Percentiles rank a stretch among this genome's conserved stretches.
phyloP scores from a whole-genome alignment of 2,329 filamentous ascomycete genomes.

The Fusarium staphyleae region DNA sequence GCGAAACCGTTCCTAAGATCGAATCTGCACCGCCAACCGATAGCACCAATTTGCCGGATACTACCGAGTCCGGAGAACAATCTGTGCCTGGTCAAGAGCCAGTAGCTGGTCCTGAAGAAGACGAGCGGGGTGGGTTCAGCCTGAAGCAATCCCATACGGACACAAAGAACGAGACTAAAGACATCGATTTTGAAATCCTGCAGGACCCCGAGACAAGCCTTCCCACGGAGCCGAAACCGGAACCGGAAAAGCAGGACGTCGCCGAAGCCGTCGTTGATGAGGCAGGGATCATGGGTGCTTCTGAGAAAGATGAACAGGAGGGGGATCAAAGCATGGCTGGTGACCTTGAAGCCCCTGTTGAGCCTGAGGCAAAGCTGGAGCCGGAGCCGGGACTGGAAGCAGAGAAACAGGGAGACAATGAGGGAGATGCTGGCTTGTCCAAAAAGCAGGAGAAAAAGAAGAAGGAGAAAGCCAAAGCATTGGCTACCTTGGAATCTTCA shows the following conservation, averaged over 20 bases:
- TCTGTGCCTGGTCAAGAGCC: constrained; percentile 34
- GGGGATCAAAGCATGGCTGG: constrained; percentile 28
- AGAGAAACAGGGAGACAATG: constrained; percentile 30
- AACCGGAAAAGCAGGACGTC: constrained; percentile 39
- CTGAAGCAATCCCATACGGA: constrained; percentile 43
- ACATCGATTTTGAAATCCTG: constrained; percentile 40
- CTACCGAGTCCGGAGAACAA: constrained; percentile 30
- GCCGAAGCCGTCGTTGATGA: constrained; percentile 37
- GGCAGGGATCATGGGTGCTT: constrained; percentile 27
- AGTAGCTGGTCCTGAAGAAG: constrained; percentile 42
- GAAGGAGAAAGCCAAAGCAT: constrained; percentile 34
- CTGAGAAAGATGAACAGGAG: constrained; percentile 24
- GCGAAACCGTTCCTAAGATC: constrained; percentile 10
- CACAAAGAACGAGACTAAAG: constrained; percentile 47
- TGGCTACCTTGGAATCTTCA: constrained; percentile 30
- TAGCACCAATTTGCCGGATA: constrained; percentile 26
- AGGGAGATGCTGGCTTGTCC: constrained; percentile 39
- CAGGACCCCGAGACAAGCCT: constrained; percentile 41
- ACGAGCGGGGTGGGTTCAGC: constrained; percentile 43
- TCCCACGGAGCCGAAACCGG: constrained; percentile 37
- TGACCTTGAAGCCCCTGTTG: constrained; percentile 25
- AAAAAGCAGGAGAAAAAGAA: constrained; percentile 40
- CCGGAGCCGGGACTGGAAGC: constrained; percentile 29
- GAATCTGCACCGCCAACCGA: constrained; percentile 16
- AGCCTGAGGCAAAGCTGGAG: constrained; percentile 29